Conservation (phyloP, 805 yeast species). For the Ogataea salicorniae region DNA sequence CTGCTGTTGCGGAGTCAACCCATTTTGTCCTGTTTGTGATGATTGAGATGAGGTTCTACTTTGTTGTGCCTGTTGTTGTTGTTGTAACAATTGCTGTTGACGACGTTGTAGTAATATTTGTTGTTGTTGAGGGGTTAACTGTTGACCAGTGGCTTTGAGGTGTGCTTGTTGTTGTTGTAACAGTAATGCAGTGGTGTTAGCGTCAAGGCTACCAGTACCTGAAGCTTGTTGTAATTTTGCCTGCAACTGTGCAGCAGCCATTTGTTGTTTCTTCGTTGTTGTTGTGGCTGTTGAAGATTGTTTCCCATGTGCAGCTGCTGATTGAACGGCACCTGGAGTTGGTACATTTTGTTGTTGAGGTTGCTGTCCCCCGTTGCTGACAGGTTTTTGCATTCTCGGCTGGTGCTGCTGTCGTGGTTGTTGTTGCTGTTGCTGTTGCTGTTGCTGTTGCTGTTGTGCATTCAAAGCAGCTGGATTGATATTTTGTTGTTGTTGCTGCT, state of each 20-base stretch:
- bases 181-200: neutral
- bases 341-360: neutral
- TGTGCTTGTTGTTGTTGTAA: conserved; percentile 6
- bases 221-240: neutral
- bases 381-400: too few relatives aligned
- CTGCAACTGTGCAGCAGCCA: neutral
- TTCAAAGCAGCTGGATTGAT: neutral
- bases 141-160: conserved; percentile 1
- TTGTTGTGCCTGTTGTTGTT: conserved; percentile 18
- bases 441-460: conserved; percentile 2
- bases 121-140: conserved; percentile 4
- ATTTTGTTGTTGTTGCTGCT: too few relatives aligned
- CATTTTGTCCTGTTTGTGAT: conserved; percentile 2
- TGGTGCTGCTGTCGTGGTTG: neutral
- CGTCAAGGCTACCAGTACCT: neutral
- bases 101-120: conserved; percentile 17
- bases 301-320: neutral
- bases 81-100: conserved; percentile 18
- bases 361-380: neutral
- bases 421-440: too few relatives aligned
- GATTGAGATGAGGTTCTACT: neutral
- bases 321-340: neutral
- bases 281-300: conserved; percentile 6
- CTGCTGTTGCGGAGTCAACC: conserved; percentile 14
- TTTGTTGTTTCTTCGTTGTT: neutral